Evolutionary conservation across 2,329 filamentous ascomycete species (phyloP).

Genomic region (Botrytis squamosa): DNA sequence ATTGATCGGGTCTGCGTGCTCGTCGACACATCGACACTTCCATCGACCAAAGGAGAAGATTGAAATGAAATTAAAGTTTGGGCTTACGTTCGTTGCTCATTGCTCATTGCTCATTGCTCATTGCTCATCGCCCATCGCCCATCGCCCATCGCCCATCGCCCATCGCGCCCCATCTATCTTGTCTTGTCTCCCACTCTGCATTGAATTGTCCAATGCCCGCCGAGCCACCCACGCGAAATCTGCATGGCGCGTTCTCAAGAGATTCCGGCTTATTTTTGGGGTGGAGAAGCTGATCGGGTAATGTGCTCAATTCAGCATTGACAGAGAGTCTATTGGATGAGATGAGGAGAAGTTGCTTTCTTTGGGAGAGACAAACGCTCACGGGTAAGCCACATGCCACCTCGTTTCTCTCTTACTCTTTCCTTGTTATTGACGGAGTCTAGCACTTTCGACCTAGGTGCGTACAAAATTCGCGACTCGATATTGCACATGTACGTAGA

Average conservation of each 20-base stretch:
- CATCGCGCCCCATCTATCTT: background rate
- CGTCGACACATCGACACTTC: background rate
- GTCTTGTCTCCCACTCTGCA: background rate
- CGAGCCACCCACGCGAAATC: background rate
- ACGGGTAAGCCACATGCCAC: slow-evolving; percentile 2
- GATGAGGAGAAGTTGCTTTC: slow-evolving; percentile 1
- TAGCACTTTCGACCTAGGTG: background rate
- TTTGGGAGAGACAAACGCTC: background rate
- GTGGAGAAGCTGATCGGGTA: slow-evolving; percentile 13
- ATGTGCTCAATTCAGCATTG: slow-evolving; percentile 4
- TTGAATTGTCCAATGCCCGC: background rate
- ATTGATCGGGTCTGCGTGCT: background rate
- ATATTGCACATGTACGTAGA: background rate
- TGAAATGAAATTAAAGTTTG: background rate
- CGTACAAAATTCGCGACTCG: background rate
- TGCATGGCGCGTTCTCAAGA: slow-evolving; percentile 2
- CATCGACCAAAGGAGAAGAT: background rate
- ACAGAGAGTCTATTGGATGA: background rate
- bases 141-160: background rate
- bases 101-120: background rate
- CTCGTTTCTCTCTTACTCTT: slow-evolving; percentile 5
- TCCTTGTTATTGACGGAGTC: background rate
- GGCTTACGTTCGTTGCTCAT: background rate
- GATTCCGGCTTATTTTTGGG: background rate
- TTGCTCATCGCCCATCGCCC: background rate